Evolutionary conservation across 148 eudicot species (phyloP).

Genomic region (Euryodendron excelsum): DNA sequence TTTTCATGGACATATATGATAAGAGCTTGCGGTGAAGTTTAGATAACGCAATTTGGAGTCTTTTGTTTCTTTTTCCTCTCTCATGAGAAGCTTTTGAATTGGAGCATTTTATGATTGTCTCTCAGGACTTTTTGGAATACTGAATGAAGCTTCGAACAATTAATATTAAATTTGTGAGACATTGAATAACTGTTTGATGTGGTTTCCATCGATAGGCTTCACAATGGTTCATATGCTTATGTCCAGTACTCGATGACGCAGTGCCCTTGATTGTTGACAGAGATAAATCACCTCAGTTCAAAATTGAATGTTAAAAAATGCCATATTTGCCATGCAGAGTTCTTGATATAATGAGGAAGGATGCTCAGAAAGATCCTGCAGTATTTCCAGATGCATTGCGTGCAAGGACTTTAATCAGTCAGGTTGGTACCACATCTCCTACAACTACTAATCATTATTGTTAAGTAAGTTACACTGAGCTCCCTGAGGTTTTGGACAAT

Average conservation of each 20-base stretch:
- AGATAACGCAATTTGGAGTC: not conserved
- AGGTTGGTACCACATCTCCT: conserved; percentile 41
- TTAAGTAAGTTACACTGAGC: not conserved
- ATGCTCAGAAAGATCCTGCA: conserved; percentile 79
- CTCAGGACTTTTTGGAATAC: not conserved
- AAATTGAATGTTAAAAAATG: conserved; percentile 3
- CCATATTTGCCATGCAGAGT: conserved; percentile 55
- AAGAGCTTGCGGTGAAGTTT: not conserved
- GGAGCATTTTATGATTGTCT: not conserved
- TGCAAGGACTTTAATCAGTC: conserved; percentile 65
- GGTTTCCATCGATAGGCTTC: not conserved
- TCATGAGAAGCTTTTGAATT: not conserved
- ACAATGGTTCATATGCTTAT: not conserved
- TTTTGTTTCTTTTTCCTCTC: not conserved
- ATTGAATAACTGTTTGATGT: conserved; percentile 1
- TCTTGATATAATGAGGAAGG: conserved; percentile 67
- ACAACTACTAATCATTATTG: not conserved
- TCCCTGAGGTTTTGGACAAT: not conserved
- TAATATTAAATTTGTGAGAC: not conserved
- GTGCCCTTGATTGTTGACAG: not conserved
- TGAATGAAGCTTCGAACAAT: not conserved
- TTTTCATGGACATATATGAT: not conserved
- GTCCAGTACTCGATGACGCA: not conserved
- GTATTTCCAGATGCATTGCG: conserved; percentile 57
- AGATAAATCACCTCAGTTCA: conserved; percentile 2